phyloP scores from a whole-genome alignment of 805 yeast genomes.

The Starmerella powellii region DNA sequence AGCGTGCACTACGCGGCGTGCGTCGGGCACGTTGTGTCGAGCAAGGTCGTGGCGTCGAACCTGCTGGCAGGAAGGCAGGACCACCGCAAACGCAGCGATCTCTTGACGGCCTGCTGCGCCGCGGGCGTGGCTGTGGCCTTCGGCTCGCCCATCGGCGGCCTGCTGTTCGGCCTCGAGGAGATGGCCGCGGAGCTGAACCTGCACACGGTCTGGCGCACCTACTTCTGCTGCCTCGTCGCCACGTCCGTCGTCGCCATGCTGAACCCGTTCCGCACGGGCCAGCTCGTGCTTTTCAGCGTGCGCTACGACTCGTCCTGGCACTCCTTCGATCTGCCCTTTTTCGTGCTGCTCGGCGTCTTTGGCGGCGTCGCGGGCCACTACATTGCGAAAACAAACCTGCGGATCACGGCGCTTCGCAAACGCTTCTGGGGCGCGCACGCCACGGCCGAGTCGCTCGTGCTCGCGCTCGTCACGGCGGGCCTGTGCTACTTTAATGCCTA shows the following conservation, averaged over 20 bases:
- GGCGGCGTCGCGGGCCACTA: constrained; percentile 86
- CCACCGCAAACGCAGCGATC: constrained; percentile 38
- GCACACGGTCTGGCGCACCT: constrained; percentile 78
- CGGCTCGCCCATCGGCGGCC: constrained; percentile 91
- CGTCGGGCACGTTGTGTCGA: constrained; percentile 60
- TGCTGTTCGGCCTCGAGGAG: constrained; percentile 83
- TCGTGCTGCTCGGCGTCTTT: constrained; percentile 66
- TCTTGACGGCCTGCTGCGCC: constrained; percentile 81
- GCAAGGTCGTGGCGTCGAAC: too few relatives aligned
- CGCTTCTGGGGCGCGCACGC: constrained; percentile 45
- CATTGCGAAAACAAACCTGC: constrained; percentile 61
- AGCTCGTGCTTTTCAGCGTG: constrained; percentile 86
- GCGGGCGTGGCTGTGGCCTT: constrained; percentile 99
- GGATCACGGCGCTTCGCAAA: constrained; percentile 67
- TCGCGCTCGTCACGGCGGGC: constrained; percentile 59
- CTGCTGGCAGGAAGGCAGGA: constrained; percentile 32
- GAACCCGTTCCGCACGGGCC: constrained; percentile 91
- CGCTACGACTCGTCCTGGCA: constrained; percentile 79
- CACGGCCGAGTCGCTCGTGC: constrained; percentile 54
- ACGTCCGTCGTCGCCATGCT: constrained; percentile 66
- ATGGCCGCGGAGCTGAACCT: constrained; percentile 58
- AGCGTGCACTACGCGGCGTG: constrained; percentile 96
- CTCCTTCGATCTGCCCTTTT: constrained; percentile 65
- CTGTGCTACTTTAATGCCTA: constrained; percentile 77
- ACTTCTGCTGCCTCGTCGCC: constrained; percentile 81